A percentile compares a stretch with the other conserved stretches of the same genome.
Conservation (phyloP, 1,139 yeast genomes). For the Saccharomycopsis phalli region DNA sequence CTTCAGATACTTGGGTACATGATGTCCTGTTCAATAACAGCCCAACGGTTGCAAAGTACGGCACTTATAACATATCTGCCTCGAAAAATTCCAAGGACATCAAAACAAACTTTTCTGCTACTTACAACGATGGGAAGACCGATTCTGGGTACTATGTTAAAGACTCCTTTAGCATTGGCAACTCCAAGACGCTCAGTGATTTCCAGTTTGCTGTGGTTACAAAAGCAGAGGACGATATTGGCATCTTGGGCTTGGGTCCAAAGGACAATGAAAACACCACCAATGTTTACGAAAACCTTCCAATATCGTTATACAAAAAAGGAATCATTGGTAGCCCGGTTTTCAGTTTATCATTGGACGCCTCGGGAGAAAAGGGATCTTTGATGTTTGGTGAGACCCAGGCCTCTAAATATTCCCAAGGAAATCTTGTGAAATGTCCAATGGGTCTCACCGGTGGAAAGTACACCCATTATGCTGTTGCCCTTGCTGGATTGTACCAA, state of each 20-base stretch:
- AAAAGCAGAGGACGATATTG: constrained; percentile 6
- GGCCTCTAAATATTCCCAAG: constrained; percentile 4
- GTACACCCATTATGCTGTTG: constrained; percentile 7
- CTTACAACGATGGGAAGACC: constrained; percentile 4
- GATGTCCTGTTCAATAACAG: constrained; percentile 10
- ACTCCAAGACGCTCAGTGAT: constrained; percentile 2
- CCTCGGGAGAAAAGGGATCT: constrained; percentile 3
- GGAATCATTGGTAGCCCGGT: constrained; percentile 4
- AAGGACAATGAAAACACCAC: constrained; percentile 10
- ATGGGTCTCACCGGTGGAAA: constrained; percentile 5
- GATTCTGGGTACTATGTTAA: constrained; percentile 11
- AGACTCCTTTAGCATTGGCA: constrained; percentile 7
- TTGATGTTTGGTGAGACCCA: constrained; percentile 11
- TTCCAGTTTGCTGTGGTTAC: constrained; percentile 14
- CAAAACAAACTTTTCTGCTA: background rate
- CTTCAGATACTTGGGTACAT: constrained; percentile 50
- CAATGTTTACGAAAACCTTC: constrained; percentile 6
- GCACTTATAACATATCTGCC: background rate
- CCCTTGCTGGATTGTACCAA: constrained; percentile 6
- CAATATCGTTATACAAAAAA: constrained; percentile 1
- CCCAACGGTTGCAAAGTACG: constrained; percentile 3
- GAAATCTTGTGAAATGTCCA: constrained; percentile 4
- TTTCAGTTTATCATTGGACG: constrained; percentile 7
- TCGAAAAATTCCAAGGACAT: constrained; percentile 6
- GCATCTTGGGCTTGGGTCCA: constrained; percentile 12